Evolutionary conservation across 2,329 filamentous ascomycete genomes (phyloP).

Genomic region (Fusarium ramigenum): DNA sequence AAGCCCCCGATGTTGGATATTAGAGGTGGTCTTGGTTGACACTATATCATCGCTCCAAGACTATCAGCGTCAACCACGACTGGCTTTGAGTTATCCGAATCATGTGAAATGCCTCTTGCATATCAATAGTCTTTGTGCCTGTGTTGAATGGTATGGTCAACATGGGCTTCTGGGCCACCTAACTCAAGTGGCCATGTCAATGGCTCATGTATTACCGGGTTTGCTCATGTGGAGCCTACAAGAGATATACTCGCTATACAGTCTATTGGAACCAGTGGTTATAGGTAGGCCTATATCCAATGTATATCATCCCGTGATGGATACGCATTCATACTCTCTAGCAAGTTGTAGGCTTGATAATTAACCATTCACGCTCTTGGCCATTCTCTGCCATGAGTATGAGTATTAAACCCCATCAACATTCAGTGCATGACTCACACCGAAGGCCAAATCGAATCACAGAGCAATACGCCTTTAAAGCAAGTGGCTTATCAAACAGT

Average conservation of each 20-base stretch:
- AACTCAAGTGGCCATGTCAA: neutral
- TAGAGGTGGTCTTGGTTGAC: accelerated
- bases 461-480: neutral
- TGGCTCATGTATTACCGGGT: neutral
- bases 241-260: neutral
- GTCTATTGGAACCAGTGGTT: neutral
- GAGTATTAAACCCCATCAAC: neutral
- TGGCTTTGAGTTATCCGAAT: neutral
- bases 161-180: neutral
- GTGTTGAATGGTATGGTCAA: neutral
- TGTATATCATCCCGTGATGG: neutral
- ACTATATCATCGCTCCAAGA: accelerated
- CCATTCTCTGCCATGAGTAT: neutral
- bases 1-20: slow-evolving; percentile 34
- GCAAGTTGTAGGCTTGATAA: neutral
- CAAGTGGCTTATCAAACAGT: neutral
- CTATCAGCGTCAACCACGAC: no score
- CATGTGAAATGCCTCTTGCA: neutral
- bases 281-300: neutral
- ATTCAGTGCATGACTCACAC: neutral
- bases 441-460: neutral
- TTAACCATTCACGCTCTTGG: neutral
- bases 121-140: neutral
- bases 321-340: neutral
- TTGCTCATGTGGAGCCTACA: neutral